Evolutionary conservation across 192 early-diverging fungal genomes (phyloP), one percentile per base, ranked within the genome.

Genomic region (Coemansia sp.): DNA sequence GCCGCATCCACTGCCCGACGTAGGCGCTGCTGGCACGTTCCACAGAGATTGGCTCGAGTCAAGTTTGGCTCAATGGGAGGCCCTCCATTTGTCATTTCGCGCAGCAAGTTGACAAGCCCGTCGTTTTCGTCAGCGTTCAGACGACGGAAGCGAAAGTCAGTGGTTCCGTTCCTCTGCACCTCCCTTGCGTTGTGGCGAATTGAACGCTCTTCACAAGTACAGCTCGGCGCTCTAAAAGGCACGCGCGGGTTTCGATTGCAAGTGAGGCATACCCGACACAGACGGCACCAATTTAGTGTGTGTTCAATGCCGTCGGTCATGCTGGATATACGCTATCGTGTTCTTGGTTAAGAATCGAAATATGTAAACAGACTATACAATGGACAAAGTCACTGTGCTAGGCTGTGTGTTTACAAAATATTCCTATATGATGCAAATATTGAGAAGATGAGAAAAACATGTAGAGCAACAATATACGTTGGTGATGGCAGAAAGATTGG

Each of bases 11-110:
- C 60, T 8, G 72, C 77, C 32, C 72, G 72, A 12, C 72, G 72
- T 37, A 72, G 29, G 14, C 78, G 78, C 43, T 80, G 78, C 45
- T 80, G 78, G 50, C 78, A 80, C 0, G 78, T 75, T 14, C 78
- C 78, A 17, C 78, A 80, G 12, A 80, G 32, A n/a, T 80, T 80
- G n/a, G 78, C 78, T 4, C 65, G 51, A n/a, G 24, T 22, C 21
- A 80, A 60, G 11, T 37, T 68, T 12, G 55, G 55, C 63, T 75
- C 78, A 10, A 80, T 75, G 4, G 65, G 62, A 1, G 47, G 52
- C 3, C 41, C 52, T 3, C 15, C 19, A 4, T 52, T 56, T 10
- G 35, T 21, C 58, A 77, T 77, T 29, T 63, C 27, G 24, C 39
- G n/a, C 12, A 49, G 54, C 15, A 77, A 62, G 12, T 47, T 35